Base-by-base conservation (phyloP, 768 basidiomycete species). In the Leccinum boreale region DNA sequence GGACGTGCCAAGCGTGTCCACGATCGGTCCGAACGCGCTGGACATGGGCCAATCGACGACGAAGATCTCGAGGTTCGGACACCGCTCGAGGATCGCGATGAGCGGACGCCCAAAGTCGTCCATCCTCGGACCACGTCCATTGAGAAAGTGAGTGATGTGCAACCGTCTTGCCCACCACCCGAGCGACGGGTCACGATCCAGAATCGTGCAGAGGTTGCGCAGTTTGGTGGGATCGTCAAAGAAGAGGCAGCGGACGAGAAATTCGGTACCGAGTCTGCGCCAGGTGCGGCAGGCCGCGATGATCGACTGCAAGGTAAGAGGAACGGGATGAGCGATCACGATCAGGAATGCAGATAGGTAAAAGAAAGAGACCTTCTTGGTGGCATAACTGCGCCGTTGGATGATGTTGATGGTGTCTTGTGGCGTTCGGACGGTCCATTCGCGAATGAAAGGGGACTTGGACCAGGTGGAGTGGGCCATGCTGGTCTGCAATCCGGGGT, bases 121-220 rank as follows among this genome's bases (percentile, higher is more conserved):
- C 63, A 81, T 73, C 6, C 78, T 77, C 2, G 76, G 69, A 5
- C 72, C 75, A 9, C 71, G 75, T 6, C 73, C 74, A 29, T 65
- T 66, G 55, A 77, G 75, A 68, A 80, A 83, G 9, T 83, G 80
- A 2, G 81, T 78, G 28, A 90, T 74, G 55, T 92, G 89, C n/a
- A 92, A 73, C n/a, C 88, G 78, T 33, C 79, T 79, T 0, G 86
- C 81, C 83, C 85, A 88, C 85, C 86, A 87, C 5, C 88, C 88
- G 1, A 86, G 71, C 0, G 82, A 79, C 0, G 80, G 67, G 2
- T 79, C 74, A 9, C 77, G 73, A 62, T 84, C 79, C 19, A 90
- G 75, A 46, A 80, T 74, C n/a, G 65, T 57, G 61, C 80, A 81
- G 8, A 89, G 75, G 1, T 75, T 71, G 23, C 81, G 73, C 4